A percentile compares a stretch with the other conserved stretches of the same genome.
Conservation (phyloP, 306 rosid species). For the Nissolia schottii region DNA sequence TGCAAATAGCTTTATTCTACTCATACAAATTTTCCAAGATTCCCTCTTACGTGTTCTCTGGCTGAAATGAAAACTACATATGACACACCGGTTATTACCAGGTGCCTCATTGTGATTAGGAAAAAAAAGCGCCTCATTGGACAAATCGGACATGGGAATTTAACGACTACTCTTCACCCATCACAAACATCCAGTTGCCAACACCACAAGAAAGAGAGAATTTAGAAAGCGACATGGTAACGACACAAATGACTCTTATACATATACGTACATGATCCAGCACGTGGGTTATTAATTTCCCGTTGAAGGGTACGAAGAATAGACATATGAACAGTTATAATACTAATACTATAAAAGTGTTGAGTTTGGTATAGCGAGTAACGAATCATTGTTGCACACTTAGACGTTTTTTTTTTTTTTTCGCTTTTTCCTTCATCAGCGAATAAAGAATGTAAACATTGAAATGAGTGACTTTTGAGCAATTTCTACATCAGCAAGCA, state of each 20-base stretch:
- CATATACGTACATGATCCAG: background rate
- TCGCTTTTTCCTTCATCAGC: background rate
- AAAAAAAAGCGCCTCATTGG: background rate
- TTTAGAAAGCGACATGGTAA: background rate
- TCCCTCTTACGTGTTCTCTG: background rate
- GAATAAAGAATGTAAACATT: constrained; percentile 16
- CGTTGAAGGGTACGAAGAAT: background rate
- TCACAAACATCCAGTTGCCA: background rate
- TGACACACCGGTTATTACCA: background rate
- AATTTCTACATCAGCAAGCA: constrained; percentile 1
- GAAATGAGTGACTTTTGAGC: background rate
- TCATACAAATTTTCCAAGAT: background rate
- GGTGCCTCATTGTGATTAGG: background rate
- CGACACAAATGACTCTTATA: background rate
- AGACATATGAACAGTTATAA: background rate
- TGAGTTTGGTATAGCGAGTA: background rate
- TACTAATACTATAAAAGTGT: background rate
- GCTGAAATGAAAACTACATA: background rate
- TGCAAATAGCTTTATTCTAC: background rate
- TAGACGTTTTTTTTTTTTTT: too few relatives aligned
- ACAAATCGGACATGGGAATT: background rate
- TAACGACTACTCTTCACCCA: background rate
- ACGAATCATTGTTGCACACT: background rate
- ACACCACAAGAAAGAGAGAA: background rate
- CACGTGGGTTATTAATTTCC: background rate